Conservation (phyloP, 176 grass and related monocot genomes). For the Avena eriantha region DNA sequence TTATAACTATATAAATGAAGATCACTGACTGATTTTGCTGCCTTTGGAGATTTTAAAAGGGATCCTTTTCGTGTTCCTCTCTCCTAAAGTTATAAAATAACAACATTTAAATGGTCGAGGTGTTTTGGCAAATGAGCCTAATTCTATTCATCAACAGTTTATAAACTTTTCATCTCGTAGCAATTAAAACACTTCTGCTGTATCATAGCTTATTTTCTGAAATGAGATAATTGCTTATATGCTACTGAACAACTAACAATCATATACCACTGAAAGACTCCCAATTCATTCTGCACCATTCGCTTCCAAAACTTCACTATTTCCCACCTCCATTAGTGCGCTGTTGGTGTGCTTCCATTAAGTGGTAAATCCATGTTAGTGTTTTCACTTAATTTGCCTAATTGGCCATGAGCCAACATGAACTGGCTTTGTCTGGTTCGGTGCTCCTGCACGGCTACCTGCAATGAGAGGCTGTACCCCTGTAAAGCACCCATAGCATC, state of each 20-base stretch:
- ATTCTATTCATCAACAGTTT: background rate
- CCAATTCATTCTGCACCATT: background rate
- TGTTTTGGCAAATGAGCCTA: background rate
- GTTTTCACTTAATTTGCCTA: background rate
- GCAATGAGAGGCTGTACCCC: background rate
- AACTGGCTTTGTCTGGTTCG: slow-evolving; percentile 1
- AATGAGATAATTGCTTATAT: slow-evolving; percentile 21
- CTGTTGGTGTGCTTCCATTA: slow-evolving; percentile 2
- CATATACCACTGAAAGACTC: background rate
- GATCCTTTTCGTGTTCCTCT: background rate
- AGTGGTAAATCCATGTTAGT: background rate
- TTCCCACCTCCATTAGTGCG: background rate
- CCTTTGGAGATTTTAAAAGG: background rate
- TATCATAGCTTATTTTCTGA: background rate
- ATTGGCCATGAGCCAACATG: background rate
- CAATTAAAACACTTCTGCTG: background rate
- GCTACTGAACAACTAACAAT: background rate
- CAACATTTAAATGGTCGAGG: background rate
- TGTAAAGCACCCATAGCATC: background rate
- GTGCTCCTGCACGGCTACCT: background rate
- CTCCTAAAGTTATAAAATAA: background rate
- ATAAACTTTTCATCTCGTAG: background rate
- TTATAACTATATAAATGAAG: background rate
- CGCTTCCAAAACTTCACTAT: background rate
- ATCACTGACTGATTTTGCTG: background rate